Percentiles rank a stretch among this genome's conserved stretches.
Conservation (phyloP, 345 rosid species). For the Brassica juncea region DNA sequence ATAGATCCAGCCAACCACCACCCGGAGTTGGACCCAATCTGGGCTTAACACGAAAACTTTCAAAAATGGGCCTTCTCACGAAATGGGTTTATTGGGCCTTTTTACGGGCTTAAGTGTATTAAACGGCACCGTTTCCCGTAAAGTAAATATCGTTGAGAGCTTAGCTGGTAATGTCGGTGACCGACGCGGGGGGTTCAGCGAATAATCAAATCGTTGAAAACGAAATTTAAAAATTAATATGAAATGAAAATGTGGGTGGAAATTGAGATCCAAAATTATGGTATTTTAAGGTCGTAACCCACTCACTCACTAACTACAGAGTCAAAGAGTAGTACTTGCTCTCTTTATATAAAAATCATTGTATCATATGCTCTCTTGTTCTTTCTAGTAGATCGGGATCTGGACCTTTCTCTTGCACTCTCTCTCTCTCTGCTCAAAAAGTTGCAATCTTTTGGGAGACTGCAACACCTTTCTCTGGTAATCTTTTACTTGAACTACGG, state of each 20-base stretch:
- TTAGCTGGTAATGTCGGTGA: conserved; percentile 19
- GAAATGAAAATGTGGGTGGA: conserved; percentile 3
- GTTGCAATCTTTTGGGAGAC: conserved; percentile 18
- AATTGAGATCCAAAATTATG: conserved; percentile 19
- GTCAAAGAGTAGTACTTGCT: background rate
- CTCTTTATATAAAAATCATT: background rate
- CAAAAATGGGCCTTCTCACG: background rate
- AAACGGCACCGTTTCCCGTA: background rate
- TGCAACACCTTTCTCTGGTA: conserved; percentile 8
- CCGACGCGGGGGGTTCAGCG: conserved; percentile 13
- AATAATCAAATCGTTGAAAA: conserved; percentile 13
- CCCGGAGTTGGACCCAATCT: background rate
- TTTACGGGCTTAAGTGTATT: background rate
- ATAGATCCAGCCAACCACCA: background rate
- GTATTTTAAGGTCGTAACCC: background rate
- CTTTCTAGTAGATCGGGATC: conserved; percentile 36
- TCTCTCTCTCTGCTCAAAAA: conserved; percentile 14
- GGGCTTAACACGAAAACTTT: background rate
- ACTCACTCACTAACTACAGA: background rate
- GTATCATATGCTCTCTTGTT: background rate
- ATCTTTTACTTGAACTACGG: background rate
- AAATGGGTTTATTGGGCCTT: background rate
- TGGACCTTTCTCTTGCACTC: background rate
- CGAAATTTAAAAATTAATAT: background rate
- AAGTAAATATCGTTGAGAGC: background rate